Base-by-base conservation (phyloP, 495 filamentous ascomycete species). In the Penicillium paxilli region DNA sequence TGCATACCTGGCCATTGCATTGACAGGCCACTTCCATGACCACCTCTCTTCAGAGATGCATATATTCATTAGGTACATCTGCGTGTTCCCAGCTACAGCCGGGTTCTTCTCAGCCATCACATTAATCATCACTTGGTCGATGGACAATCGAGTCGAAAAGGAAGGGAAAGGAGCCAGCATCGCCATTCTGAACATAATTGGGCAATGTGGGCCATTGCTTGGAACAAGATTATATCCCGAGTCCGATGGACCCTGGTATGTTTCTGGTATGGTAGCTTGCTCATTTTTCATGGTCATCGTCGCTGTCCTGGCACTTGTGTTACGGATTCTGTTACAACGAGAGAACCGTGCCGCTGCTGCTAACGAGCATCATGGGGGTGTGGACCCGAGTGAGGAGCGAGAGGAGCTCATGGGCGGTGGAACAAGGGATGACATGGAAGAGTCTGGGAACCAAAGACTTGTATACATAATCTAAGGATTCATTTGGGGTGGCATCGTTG, bases 81-180 rank as follows among this genome's bases (percentile, higher is more conserved):
- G 72, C 60, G 69, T 85, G 49, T 87, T 81, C 64, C 83, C 82
- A 1, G 82, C 83, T 8, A 70, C 70, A 9, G 66, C 74, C 2
- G 83, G 83, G 8, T 87, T 87, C 70, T 87, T 87, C 68, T 81
- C 80, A 10, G 76, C 76, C 10, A 77, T 86, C 52, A 84, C 83
- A 0, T 63, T 86, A 10, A 82, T 87, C 50, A 83, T 87, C 54
- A 85, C 83, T 37, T 86, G 83, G 83, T 83, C 80, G 16, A 76
- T 87, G 68, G 85, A 86, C 56, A 86, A 86, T 62, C 80, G 83
- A 23, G 62, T 68, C 42, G 77, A 75, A 14, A 78, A 84, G 11
- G 76, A 79, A 52, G 73, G 71, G 14, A 82, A 82, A 30, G 84
- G 83, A 0, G 77, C 81, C 0, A 82, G 82, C 38, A 75, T 86